These are phyloP conservation scores for Mycena rosella DNA, from an alignment of 768 basidiomycete genomes.

Conservation along the genomic window DNA sequence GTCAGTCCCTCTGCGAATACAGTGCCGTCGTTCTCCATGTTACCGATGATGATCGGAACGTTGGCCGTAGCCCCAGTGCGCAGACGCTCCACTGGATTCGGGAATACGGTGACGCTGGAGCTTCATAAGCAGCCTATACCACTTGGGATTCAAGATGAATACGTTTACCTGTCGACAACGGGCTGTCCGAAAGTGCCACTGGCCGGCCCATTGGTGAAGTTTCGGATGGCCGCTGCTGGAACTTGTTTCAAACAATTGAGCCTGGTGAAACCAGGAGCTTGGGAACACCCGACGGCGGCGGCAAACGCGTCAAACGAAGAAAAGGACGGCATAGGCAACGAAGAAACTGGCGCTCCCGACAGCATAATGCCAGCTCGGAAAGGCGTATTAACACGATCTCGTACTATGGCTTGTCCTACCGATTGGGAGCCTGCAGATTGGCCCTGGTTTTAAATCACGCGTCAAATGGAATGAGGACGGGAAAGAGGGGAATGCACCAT, in stretches of 20 bases:
- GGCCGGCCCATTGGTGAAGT: constrained; percentile 35
- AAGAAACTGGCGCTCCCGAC: constrained; percentile 4
- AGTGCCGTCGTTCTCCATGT: constrained; percentile 36
- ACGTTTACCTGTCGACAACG: constrained; percentile 29
- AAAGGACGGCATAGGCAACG: neutral
- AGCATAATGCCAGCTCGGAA: constrained; percentile 19
- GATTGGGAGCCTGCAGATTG: constrained; percentile 16
- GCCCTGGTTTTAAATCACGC: constrained; percentile 1
- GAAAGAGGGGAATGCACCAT: constrained; percentile 18
- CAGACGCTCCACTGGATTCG: constrained; percentile 32
- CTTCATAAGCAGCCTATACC: neutral
- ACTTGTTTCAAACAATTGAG: constrained; percentile 38
- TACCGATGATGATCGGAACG: constrained; percentile 36
- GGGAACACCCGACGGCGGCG: constrained; percentile 28
- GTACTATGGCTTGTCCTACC: neutral
- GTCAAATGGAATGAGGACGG: no score
- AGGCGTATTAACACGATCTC: neutral
- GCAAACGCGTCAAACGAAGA: constrained; percentile 23
- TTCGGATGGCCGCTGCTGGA: constrained; percentile 32
- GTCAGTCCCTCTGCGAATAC: constrained; percentile 28
- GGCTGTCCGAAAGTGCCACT: constrained; percentile 14
- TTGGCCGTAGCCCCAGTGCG: constrained; percentile 17
- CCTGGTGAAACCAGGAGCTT: constrained; percentile 35
- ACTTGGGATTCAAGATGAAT: neutral
- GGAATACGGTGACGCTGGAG: constrained; percentile 23